Conservation (phyloP, 768 basidiomycete species). For the Roridomyces roridus region DNA sequence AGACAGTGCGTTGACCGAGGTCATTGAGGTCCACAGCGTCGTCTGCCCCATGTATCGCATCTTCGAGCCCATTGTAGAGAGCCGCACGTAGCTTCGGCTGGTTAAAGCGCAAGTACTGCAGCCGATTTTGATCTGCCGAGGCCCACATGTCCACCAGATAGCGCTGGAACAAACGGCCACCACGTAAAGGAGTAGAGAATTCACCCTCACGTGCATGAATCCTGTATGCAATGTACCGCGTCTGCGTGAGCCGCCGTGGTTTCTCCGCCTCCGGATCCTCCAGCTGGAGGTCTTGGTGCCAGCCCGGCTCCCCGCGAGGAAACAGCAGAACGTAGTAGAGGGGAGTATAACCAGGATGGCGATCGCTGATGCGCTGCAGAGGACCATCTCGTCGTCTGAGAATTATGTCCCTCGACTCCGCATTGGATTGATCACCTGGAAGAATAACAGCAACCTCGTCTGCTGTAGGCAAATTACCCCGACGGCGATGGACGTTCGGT, state of each 20-base stretch:
- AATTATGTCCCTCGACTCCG: neutral
- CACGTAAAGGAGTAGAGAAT: too few relatives aligned
- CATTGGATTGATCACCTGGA: neutral
- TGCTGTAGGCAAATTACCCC: constrained; percentile 47
- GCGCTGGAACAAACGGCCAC: neutral
- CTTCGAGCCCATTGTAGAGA: neutral
- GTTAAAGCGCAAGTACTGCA: too few relatives aligned
- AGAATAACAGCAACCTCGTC: constrained; percentile 1
- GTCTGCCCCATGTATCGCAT: neutral
- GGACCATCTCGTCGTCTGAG: neutral
- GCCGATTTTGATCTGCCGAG: too few relatives aligned
- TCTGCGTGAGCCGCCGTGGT: neutral
- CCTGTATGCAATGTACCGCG: neutral
- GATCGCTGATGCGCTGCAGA: too few relatives aligned
- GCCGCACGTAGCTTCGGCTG: too few relatives aligned
- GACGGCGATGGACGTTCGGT: constrained; percentile 30
- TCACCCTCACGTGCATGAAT: neutral
- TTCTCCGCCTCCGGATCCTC: neutral
- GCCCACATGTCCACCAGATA: neutral
- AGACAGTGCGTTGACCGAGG: neutral
- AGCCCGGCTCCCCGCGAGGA: neutral
- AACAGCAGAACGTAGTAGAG: neutral
- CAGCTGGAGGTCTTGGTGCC: neutral
- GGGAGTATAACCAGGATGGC: neutral
- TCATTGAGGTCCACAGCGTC: neutral